A percentile compares a stretch with the other conserved stretches of the same genome.
These are phyloP conservation scores for Calocybe gangraenosa DNA, from an alignment of 768 basidiomycete species.

Conservation along the genomic window DNA sequence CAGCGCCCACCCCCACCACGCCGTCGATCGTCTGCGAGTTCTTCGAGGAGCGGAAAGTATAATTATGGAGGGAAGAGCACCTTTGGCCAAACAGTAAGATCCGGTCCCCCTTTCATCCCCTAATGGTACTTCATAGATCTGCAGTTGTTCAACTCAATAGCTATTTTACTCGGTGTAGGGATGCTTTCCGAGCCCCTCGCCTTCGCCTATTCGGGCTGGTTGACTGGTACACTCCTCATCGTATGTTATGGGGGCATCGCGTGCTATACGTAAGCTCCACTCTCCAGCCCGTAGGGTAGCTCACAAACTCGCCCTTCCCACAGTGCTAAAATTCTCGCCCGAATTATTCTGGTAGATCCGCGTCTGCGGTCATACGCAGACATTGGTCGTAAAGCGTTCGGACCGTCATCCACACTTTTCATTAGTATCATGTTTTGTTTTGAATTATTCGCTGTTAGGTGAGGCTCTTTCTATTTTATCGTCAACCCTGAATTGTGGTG, in stretches of 20 bases:
- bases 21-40: constrained; percentile 30
- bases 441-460: constrained; percentile 84
- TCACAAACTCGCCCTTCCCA: background rate
- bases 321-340: constrained; percentile 85
- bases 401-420: constrained; percentile 58
- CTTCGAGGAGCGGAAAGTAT: constrained; percentile 24
- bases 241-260: constrained; percentile 74
- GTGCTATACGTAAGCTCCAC: constrained; percentile 76
- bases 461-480: constrained; percentile 13
- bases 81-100: constrained; percentile 65
- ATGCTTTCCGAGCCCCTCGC: constrained; percentile 89
- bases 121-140: constrained; percentile 7
- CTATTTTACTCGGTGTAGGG: constrained; percentile 83
- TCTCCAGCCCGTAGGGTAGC: background rate
- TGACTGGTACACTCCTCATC: constrained; percentile 69
- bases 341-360: constrained; percentile 66
- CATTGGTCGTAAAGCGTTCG: constrained; percentile 87
- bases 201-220: constrained; percentile 90
- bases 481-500: background rate
- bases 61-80: constrained; percentile 57
- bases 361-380: constrained; percentile 81
- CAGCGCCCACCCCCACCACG: background rate
- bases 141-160: constrained; percentile 86
- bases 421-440: constrained; percentile 78
- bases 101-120: background rate